phyloP scores from a whole-genome alignment of 2,329 filamentous ascomycete genomes.

The Venturia pyrina region DNA sequence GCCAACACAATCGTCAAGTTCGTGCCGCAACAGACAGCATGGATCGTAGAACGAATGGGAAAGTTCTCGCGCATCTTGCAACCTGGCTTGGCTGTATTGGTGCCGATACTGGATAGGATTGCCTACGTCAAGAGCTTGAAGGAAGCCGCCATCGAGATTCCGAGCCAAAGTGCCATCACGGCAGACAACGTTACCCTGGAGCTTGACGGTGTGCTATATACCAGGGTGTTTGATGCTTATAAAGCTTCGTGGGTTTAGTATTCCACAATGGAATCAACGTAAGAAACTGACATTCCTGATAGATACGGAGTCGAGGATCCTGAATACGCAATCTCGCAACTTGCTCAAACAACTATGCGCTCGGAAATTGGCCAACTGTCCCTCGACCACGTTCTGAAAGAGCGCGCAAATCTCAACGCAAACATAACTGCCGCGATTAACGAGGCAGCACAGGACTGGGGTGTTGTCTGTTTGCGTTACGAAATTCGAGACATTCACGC shows the following conservation, averaged over 20 bases:
- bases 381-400: slow-evolving; percentile 94
- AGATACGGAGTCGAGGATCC: slow-evolving; percentile 98
- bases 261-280: neutral
- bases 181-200: slow-evolving; percentile 97
- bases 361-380: slow-evolving; percentile 95
- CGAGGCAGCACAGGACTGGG: slow-evolving; percentile 94
- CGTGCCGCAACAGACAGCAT: slow-evolving; percentile 98
- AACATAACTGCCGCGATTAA: slow-evolving; percentile 99
- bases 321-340: slow-evolving; percentile 95
- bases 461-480: slow-evolving; percentile 89
- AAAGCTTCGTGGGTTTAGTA: slow-evolving; percentile 68
- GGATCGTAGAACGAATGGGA: slow-evolving; percentile 99
- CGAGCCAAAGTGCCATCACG: slow-evolving; percentile 93
- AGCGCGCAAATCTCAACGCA: slow-evolving; percentile 88
- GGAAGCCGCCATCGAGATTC: slow-evolving; percentile 92
- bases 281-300: slow-evolving; percentile 3
- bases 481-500: slow-evolving; percentile 98
- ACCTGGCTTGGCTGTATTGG: slow-evolving; percentile 78
- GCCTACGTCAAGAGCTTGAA: slow-evolving; percentile 97
- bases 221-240: slow-evolving; percentile 92
- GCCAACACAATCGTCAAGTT: slow-evolving; percentile 94
- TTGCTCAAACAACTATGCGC: slow-evolving; percentile 98
- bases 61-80: slow-evolving; percentile 91
- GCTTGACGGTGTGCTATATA: slow-evolving; percentile 91
- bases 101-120: slow-evolving; percentile 89